Conservation (phyloP, 2,329 filamentous ascomycete species). For the Davidsoniella neocaledoniae region DNA sequence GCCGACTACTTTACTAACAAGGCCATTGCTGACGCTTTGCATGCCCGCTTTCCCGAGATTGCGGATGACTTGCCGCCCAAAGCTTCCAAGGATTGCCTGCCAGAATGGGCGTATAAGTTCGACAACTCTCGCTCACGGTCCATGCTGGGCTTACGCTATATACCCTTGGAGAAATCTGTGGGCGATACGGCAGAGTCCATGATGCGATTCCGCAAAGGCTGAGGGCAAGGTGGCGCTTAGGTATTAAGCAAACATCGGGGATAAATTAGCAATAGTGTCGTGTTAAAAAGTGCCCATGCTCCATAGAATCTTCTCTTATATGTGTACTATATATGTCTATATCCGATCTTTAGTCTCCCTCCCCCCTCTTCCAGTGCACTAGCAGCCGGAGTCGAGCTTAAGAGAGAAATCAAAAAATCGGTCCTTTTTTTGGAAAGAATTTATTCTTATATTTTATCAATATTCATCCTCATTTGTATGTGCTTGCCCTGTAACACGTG, state of each 20-base stretch:
- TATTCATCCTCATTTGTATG: background rate
- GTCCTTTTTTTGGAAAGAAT: no score
- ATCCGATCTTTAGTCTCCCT: background rate
- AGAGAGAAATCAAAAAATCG: no score
- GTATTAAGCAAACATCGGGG: background rate
- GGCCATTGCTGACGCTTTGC: conserved; percentile 22
- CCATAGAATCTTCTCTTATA: background rate
- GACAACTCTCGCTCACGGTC: conserved; percentile 33
- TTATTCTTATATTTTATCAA: background rate
- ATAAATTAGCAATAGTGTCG: background rate
- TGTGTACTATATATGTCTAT: no score
- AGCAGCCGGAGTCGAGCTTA: no score
- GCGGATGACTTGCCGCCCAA: conserved; percentile 20
- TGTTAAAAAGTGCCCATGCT: background rate
- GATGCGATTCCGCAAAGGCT: background rate
- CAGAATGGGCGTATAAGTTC: conserved; percentile 25
- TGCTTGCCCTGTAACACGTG: background rate
- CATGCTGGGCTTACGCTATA: conserved; percentile 34
- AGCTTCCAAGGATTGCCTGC: conserved; percentile 17
- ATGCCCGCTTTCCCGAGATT: conserved; percentile 17
- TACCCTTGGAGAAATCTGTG: conserved; percentile 30
- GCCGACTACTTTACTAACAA: conserved; percentile 23
- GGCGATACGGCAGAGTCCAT: conserved; percentile 21
- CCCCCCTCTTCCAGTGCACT: background rate
- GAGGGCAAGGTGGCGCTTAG: background rate